Evolutionary conservation across 2,329 filamentous ascomycete species (phyloP).

Genomic region (Lasiodiplodia citricola): DNA sequence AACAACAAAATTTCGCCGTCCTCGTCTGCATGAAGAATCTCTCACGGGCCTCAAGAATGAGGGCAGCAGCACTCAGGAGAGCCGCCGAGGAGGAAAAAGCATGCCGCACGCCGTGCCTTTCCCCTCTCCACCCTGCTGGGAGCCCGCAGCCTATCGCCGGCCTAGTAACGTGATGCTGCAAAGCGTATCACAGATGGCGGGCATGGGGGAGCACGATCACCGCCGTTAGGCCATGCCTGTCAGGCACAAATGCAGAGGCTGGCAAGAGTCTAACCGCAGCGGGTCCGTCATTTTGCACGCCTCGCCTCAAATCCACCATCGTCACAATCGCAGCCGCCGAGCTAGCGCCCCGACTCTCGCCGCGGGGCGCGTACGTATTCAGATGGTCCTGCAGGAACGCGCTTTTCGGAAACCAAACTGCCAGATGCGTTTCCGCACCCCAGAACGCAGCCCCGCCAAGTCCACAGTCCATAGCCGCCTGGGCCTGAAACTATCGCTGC

Average conservation of each 20-base stretch:
- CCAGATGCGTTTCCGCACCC: constrained; percentile 11
- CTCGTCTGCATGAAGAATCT: constrained; percentile 8
- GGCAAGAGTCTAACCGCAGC: constrained; percentile 1
- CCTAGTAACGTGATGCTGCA: constrained; percentile 22
- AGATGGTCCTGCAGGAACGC: constrained; percentile 17
- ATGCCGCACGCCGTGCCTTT: not conserved
- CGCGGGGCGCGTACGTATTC: not conserved
- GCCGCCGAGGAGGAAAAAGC: not conserved
- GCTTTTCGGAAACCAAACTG: constrained; percentile 1
- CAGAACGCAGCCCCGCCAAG: constrained; percentile 3
- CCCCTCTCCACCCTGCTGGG: constrained; percentile 15
- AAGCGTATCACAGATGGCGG: constrained; percentile 24
- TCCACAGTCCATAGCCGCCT: constrained; percentile 8
- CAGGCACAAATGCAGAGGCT: constrained; percentile 20
- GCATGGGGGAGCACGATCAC: constrained; percentile 17
- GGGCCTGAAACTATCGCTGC: constrained; percentile 9
- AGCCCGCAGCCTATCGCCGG: constrained; percentile 10
- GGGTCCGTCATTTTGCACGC: constrained; percentile 14
- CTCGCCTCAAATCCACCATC: constrained; percentile 9
- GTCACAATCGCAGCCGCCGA: constrained; percentile 1
- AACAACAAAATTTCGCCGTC: constrained; percentile 22
- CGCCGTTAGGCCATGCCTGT: constrained; percentile 20
- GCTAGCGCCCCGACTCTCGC: not conserved
- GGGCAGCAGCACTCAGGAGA: not conserved
- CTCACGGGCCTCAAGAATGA: not conserved